Percentiles rank a stretch among this genome's conserved stretches.
These are phyloP conservation scores for Dendrobium catenatum DNA, from an alignment of 106 monocot genomes.

Conservation along the genomic window DNA sequence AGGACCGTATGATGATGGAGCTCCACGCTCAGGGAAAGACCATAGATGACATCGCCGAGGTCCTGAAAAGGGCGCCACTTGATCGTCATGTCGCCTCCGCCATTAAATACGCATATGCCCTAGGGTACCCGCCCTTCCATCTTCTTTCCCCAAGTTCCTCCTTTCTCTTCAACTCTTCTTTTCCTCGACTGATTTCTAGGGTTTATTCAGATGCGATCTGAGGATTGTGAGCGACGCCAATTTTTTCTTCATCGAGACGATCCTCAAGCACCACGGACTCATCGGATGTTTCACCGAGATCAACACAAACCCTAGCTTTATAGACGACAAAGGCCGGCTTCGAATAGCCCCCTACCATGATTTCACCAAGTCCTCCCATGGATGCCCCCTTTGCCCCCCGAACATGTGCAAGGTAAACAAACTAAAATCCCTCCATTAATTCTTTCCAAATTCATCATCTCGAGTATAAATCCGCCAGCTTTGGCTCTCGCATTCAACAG, in stretches of 20 bases:
- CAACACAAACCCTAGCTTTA: conserved; percentile 69
- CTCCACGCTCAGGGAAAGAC: conserved; percentile 37
- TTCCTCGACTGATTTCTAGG: not conserved
- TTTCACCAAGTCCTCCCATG: conserved; percentile 42
- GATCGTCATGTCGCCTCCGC: conserved; percentile 29
- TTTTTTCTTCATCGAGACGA: conserved; percentile 69
- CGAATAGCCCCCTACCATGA: conserved; percentile 72
- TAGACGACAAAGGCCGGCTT: conserved; percentile 67
- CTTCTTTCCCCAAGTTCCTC: not conserved
- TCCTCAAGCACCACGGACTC: conserved; percentile 79
- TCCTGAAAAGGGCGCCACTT: conserved; percentile 37
- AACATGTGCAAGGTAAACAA: conserved; percentile 90
- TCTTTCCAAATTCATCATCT: too few species aligned
- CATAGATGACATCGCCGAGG: conserved; percentile 29
- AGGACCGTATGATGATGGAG: conserved; percentile 56
- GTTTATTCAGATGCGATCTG: conserved; percentile 64
- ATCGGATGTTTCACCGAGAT: conserved; percentile 73
- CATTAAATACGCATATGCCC: conserved; percentile 38
- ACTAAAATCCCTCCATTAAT: not conserved
- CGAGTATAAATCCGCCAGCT: not conserved
- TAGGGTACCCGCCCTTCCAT: conserved; percentile 21
- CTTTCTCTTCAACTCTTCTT: not conserved
- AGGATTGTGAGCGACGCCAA: conserved; percentile 92
- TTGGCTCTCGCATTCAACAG: conserved; percentile 6
- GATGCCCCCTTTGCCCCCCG: conserved; percentile 74